phyloP scores from a whole-genome alignment of 495 filamentous ascomycete species.

The Hypoxylon perforatum region DNA sequence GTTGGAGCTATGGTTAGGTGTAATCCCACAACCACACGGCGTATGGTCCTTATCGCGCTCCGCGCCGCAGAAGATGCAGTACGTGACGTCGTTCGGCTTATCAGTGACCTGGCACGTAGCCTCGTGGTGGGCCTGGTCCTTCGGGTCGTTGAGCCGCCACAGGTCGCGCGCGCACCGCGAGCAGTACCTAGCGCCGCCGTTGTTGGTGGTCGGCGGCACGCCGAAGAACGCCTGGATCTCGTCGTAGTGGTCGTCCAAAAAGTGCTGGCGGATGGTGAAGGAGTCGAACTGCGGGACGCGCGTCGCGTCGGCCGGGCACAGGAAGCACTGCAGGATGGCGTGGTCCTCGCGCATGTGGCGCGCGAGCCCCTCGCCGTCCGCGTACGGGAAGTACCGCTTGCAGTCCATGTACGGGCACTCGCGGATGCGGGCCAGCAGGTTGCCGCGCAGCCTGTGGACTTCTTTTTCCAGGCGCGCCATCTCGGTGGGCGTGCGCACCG shows the following conservation, averaged over 20 bases:
- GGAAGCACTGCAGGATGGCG: conserved; percentile 36
- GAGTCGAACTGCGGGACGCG: conserved; percentile 35
- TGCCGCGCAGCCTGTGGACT: conserved; percentile 46
- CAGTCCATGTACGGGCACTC: conserved; percentile 52
- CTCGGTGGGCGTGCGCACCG: conserved; percentile 55
- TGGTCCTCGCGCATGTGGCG: conserved; percentile 42
- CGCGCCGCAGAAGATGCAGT: conserved; percentile 13
- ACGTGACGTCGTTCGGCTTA: too few species aligned
- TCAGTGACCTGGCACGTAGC: too few species aligned
- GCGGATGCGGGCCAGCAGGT: conserved; percentile 46
- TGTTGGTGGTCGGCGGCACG: background rate
- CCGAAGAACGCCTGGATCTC: conserved; percentile 11
- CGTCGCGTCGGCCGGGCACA: conserved; percentile 32
- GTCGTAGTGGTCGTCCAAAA: conserved; percentile 42
- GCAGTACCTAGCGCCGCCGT: conserved; percentile 24
- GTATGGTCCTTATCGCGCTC: too few species aligned
- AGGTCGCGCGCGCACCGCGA: conserved; percentile 44
- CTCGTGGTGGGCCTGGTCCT: too few species aligned
- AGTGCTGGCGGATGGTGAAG: conserved; percentile 44
- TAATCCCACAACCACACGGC: background rate
- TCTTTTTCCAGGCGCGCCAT: conserved; percentile 47
- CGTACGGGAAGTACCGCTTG: conserved; percentile 39
- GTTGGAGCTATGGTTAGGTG: background rate
- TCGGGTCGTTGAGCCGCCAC: conserved; percentile 8
- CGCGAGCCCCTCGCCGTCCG: conserved; percentile 29